These are phyloP conservation scores for Penicillium sp. DNA, from an alignment of 2,329 filamentous ascomycete species.

Conservation along the genomic window DNA sequence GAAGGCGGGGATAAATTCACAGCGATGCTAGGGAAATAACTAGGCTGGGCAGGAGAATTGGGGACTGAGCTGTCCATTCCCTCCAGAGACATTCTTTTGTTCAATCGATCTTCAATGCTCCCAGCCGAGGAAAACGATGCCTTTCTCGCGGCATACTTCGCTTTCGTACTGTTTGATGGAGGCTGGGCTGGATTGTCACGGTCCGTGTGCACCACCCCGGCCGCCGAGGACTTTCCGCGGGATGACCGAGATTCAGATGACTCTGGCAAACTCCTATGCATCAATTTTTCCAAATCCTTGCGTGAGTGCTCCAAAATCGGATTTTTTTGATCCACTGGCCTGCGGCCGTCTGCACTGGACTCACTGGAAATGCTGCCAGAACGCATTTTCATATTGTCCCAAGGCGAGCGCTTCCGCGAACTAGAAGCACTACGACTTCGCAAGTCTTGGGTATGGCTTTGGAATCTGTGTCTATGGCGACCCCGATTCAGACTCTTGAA, in stretches of 20 bases:
- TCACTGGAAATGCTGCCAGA: constrained; percentile 58
- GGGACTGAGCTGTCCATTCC: constrained; percentile 47
- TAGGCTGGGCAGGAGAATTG: constrained; percentile 37
- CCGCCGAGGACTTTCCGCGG: constrained; percentile 11
- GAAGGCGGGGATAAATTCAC: constrained; percentile 63
- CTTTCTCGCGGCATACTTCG: constrained; percentile 48
- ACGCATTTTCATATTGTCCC: constrained; percentile 53
- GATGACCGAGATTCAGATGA: constrained; percentile 5
- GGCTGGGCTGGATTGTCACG: constrained; percentile 5
- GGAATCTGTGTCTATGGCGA: constrained; percentile 61
- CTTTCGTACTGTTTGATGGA: constrained; percentile 7
- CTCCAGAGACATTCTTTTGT: constrained; percentile 41
- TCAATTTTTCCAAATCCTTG: constrained; percentile 11
- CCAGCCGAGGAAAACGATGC: constrained; percentile 55
- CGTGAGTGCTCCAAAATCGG: constrained; percentile 9
- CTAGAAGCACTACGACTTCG: constrained; percentile 55
- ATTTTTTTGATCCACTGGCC: constrained; percentile 6
- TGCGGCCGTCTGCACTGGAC: constrained; percentile 48
- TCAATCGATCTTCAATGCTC: constrained; percentile 37
- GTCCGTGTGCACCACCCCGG: background rate
- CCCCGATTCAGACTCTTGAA: constrained; percentile 56
- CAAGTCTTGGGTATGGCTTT: constrained; percentile 56
- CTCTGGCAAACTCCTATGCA: constrained; percentile 7
- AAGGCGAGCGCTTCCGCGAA: constrained; percentile 52
- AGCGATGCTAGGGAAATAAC: constrained; percentile 59